These are phyloP conservation scores for Lagenaria siceraria DNA, from an alignment of 306 rosid species.

Conservation along the genomic window DNA sequence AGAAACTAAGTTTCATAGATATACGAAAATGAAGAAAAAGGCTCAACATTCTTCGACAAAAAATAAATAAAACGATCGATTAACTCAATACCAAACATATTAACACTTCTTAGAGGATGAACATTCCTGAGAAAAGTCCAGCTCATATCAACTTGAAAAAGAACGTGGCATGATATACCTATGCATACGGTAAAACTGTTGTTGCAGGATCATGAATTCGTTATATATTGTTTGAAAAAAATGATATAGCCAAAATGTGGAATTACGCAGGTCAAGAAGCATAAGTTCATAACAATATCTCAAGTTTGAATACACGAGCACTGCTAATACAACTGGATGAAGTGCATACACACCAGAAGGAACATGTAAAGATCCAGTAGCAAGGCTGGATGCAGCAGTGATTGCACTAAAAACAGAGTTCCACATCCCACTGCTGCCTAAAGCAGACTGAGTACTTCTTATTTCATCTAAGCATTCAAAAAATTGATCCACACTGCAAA, in stretches of 20 bases:
- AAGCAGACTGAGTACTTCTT: constrained; percentile 78
- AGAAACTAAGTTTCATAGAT: no score
- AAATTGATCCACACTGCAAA: constrained; percentile 89
- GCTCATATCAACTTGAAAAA: not conserved
- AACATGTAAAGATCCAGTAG: constrained; percentile 77
- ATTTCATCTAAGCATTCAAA: constrained; percentile 96
- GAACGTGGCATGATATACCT: not conserved
- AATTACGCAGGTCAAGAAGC: not conserved
- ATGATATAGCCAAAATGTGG: not conserved
- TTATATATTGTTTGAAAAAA: not conserved
- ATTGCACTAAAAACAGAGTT: constrained; percentile 92
- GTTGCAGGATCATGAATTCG: not conserved
- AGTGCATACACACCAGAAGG: constrained; percentile 50
- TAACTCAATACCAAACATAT: not conserved
- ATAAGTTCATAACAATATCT: not conserved
- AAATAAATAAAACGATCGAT: not conserved
- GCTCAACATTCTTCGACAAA: not conserved
- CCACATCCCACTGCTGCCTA: constrained; percentile 94
- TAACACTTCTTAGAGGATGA: not conserved
- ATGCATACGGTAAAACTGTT: not conserved
- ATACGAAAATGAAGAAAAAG: no score
- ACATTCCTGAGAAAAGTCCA: not conserved
- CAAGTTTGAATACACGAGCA: not conserved
- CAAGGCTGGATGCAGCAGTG: constrained; percentile 93
- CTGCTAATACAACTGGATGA: not conserved